Base-by-base conservation (phyloP, 2,329 filamentous ascomycete species). In the Chaetomium olivaceum region DNA sequence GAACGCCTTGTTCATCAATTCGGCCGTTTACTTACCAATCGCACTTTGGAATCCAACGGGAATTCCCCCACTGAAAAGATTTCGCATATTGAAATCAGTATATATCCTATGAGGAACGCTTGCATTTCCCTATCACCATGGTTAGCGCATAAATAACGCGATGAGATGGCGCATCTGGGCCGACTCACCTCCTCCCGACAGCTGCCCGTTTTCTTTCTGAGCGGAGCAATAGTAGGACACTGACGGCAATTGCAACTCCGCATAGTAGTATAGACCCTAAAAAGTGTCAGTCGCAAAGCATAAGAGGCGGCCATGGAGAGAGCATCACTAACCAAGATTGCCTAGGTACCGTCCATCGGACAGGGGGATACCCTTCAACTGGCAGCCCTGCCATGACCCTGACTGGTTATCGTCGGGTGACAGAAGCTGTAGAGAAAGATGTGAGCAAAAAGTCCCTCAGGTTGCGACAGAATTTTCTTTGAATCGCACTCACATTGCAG, bases 1-100 rank as follows among this genome's bases (percentile, higher is more conserved):
- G 23, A 16, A n/a, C 9, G 16, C 39, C 36, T 39, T 12, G 8
- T 19, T 23, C 25, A 9, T 11, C 43, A 50, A 36, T 52, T 29
- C 31, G 12, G 23, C 27, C 4, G 25, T 11, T 14, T 33, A 48
- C 89, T 70, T 84, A 91, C 92, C 73, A 91, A 84, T 76, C 93
- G 88, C 65, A 91, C 90, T 58, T 80, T 86, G 61, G 83, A 80
- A 71, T 86, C 81, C 23, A 97, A 80, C 2, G 94, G 93, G 73
- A 99, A 94, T 33, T 89, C 91, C 71, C 95, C 95, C 43, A 98
- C 88, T 0, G 93, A 93, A 80, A 99, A 97, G 74, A 99, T 97
- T 77, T 98, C 95, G 79, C 93, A 97, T 73, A 99, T 91, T 73
- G 91, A 88, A 67, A 98, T 88, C 65, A 98, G 79, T 64, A 96